Conservation (phyloP, 2,329 filamentous ascomycete genomes). For the Penicillium sumatraense region DNA sequence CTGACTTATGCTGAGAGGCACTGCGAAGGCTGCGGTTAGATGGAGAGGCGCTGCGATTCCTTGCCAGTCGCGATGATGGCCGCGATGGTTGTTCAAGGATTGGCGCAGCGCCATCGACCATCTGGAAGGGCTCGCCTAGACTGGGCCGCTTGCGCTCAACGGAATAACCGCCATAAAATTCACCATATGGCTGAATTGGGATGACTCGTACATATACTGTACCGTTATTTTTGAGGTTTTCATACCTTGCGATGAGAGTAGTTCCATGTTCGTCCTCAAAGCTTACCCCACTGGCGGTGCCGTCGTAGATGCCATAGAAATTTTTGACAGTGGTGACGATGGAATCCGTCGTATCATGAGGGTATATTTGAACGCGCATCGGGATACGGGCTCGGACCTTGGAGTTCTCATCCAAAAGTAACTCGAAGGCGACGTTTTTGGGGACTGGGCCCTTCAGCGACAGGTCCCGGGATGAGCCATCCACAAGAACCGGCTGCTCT, state of each 20-base stretch:
- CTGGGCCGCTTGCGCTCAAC: conserved; percentile 62
- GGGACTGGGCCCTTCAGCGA: conserved; percentile 46
- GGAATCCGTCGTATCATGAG: conserved; percentile 94
- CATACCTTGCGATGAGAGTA: conserved; percentile 91
- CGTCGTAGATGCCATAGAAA: conserved; percentile 94
- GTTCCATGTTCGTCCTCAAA: conserved; percentile 91
- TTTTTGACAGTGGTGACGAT: conserved; percentile 99
- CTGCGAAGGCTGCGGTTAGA: conserved; percentile 74
- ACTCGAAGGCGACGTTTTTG: conserved; percentile 69
- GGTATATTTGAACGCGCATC: conserved; percentile 81
- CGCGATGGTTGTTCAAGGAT: conserved; percentile 65
- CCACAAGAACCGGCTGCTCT: conserved; percentile 35
- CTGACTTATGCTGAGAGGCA: conserved; percentile 74
- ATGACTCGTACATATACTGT: conserved; percentile 89
- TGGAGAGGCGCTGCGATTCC: conserved; percentile 79
- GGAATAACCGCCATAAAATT: conserved; percentile 54
- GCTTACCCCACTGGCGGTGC: conserved; percentile 79
- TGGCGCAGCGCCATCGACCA: conserved; percentile 59
- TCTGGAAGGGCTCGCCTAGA: conserved; percentile 67
- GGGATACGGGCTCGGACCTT: conserved; percentile 65
- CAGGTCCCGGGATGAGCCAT: conserved; percentile 36
- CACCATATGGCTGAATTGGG: conserved; percentile 57
- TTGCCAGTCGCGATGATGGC: conserved; percentile 71
- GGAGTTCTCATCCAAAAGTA: conserved; percentile 62
- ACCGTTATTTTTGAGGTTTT: conserved; percentile 94